phyloP scores from a whole-genome alignment of 1,139 yeast species.

The Hyphopichia pseudoburtonii region DNA sequence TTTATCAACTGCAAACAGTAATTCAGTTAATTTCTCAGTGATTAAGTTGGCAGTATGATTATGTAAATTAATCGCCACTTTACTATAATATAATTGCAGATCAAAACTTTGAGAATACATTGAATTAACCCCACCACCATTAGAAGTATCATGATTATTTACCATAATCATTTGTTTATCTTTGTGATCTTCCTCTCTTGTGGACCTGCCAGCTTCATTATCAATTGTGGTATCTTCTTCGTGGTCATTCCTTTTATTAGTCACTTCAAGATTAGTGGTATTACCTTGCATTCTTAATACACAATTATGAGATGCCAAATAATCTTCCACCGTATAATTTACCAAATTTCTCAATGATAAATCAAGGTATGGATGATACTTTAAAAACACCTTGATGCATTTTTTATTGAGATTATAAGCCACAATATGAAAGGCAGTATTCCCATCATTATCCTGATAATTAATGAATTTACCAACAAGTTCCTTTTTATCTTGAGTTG shows the following conservation, averaged over 20 bases:
- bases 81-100: slow-evolving; percentile 37
- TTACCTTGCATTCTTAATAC: slow-evolving; percentile 25
- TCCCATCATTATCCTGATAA: slow-evolving; percentile 79
- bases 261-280: slow-evolving; percentile 1
- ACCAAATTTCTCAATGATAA: slow-evolving; percentile 61
- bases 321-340: slow-evolving; percentile 75
- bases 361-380: slow-evolving; percentile 71
- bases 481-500: slow-evolving; percentile 17
- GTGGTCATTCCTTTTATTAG: neutral
- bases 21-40: slow-evolving; percentile 41
- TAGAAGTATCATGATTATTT: neutral
- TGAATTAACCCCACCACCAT: neutral
- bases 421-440: slow-evolving; percentile 84
- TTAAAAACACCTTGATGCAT: slow-evolving; percentile 69
- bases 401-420: slow-evolving; percentile 73
- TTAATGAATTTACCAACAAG: slow-evolving; percentile 68
- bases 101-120: slow-evolving; percentile 33
- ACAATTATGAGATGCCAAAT: slow-evolving; percentile 43
- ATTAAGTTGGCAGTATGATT: slow-evolving; percentile 34
- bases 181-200: too few relatives aligned
- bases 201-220: neutral
- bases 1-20: slow-evolving; percentile 40
- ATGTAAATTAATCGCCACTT: slow-evolving; percentile 37
- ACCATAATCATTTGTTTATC: slow-evolving; percentile 4
- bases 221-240: neutral